Base-by-base conservation (phyloP, 2,329 filamentous ascomycete species). In the Thelonectria olida region DNA sequence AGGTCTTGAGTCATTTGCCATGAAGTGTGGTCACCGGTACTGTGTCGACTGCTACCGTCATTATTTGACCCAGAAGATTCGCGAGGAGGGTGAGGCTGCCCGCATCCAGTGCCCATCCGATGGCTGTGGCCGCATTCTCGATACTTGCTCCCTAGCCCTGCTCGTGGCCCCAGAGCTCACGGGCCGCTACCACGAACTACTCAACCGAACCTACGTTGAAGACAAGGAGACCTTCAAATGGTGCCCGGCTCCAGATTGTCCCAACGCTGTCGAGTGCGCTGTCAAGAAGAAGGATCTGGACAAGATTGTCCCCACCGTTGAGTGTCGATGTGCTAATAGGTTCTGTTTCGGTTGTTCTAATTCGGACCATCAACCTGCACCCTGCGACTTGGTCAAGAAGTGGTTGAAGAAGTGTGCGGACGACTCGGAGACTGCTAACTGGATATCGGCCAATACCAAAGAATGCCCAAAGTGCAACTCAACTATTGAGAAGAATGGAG, bases 321-420 rank as follows among this genome's bases (percentile, higher is more conserved):
- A 89, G 62, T 99, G 96, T 75, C 82, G 84, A 3, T 97, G 96
- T 78, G 89, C 91, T 31, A 90, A 95, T 74, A 87, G 89, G 65
- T 99, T 98, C 80, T 99, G 96, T 80, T 99, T 99, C 73, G 96
- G 96, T 17, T 99, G 96, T 76, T 90, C 92, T 8, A 84, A 95
- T 28, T 88, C 85, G 64, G 96, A 99, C 72, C 96, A 99, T 73
- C 95, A 97, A 73, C 96, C 96, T 3, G 92, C 95, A 3, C 95
- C 96, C 0, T 99, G 96, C 76, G 85, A 89, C 23, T 80, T 99
- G 52, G 95, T 98, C 52, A 97, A 96, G 84, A 90, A 87, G 75
- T 99, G 96, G 96, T 79, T 99, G 12, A 97, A 97, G 83, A 99
- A 99, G 76, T 99, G 96, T 75, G 96, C 96, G 58, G 96, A 99